Evolutionary conservation across 1,284 basidiomycete species (phyloP).

Genomic region (Ganoderma multipileum): DNA sequence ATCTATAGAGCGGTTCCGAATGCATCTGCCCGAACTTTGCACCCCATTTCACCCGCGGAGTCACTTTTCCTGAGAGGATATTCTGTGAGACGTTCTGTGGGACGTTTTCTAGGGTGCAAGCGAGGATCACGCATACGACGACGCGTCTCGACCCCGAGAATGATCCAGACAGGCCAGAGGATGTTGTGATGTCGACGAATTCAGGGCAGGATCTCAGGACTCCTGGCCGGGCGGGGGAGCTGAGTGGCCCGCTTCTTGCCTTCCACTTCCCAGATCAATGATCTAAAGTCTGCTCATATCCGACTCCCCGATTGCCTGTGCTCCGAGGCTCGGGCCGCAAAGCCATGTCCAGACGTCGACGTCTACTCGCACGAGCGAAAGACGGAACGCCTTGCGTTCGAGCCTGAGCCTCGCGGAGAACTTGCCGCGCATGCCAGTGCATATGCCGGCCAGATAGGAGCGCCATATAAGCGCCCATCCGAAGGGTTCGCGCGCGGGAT

Average conservation of each 20-base stretch:
- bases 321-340: not conserved
- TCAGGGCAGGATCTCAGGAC: slow-evolving; percentile 1
- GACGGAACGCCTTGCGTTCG: too few species aligned
- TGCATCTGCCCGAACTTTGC: slow-evolving; percentile 17
- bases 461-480: not conserved
- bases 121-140: slow-evolving; percentile 24
- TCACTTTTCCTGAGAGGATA: slow-evolving; percentile 14
- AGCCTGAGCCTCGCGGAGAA: not conserved
- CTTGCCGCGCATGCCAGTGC: not conserved
- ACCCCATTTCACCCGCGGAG: slow-evolving; percentile 23
- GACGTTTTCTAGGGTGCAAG: slow-evolving; percentile 23
- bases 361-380: not conserved
- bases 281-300: not conserved
- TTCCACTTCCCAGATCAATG: not conserved
- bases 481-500: not conserved
- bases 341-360: not conserved
- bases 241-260: not conserved
- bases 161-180: slow-evolving; percentile 22
- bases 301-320: not conserved
- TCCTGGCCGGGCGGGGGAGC: not conserved
- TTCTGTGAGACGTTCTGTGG: slow-evolving; percentile 16
- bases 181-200: slow-evolving; percentile 7
- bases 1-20: slow-evolving; percentile 27
- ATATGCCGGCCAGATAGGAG: not conserved
- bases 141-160: slow-evolving; percentile 31